phyloP scores from a whole-genome alignment of 129 eudicot species.

The Artemisia tridentata region DNA sequence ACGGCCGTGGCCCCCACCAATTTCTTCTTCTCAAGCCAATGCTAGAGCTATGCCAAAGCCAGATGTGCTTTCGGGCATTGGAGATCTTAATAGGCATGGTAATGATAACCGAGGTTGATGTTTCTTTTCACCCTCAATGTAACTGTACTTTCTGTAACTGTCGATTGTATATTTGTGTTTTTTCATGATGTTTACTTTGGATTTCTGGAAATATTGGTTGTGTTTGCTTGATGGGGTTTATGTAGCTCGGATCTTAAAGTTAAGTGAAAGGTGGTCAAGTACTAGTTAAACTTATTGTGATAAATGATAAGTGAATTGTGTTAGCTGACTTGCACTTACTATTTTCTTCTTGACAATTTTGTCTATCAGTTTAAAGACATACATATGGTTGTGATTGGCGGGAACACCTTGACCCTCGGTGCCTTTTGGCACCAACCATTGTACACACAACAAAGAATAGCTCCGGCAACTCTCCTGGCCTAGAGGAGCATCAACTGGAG shows the following conservation, averaged over 20 bases:
- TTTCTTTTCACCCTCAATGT: neutral
- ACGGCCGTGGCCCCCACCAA: constrained; percentile 23
- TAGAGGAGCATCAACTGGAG: too few relatives aligned
- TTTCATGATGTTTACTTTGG: neutral
- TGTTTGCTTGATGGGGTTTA: constrained; percentile 1
- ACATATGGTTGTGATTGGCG: too few relatives aligned
- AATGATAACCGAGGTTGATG: constrained; percentile 26
- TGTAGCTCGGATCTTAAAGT: neutral
- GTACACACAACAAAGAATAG: too few relatives aligned
- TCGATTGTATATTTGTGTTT: neutral
- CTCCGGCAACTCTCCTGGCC: too few relatives aligned
- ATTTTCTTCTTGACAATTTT: too few relatives aligned
- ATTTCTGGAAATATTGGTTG: constrained; percentile 13
- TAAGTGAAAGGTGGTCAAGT: neutral
- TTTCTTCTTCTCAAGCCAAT: constrained; percentile 30
- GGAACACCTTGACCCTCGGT: too few relatives aligned
- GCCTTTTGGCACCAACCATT: too few relatives aligned
- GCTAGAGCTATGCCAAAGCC: constrained; percentile 29
- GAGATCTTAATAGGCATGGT: constrained; percentile 36
- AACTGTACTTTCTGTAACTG: neutral
- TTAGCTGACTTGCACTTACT: too few relatives aligned
- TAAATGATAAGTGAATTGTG: neutral
- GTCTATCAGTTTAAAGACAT: too few relatives aligned
- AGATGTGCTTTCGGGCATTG: constrained; percentile 20
- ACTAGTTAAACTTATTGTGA: neutral